Evolutionary conservation across 176 grass and related monocot species (phyloP), one percentile per base, ranked within the genome.

Genomic region (Juncus inflexus): DNA sequence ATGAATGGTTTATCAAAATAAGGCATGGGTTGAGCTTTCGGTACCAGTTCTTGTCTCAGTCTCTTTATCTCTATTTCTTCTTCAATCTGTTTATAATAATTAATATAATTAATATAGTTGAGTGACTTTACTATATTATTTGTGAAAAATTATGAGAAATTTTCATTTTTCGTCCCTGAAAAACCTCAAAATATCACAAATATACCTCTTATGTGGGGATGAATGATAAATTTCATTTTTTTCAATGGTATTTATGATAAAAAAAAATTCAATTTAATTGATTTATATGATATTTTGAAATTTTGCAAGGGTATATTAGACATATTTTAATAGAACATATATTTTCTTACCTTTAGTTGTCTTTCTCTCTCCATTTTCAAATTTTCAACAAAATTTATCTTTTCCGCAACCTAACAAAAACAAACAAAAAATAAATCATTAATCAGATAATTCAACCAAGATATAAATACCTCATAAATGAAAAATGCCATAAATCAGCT

Each of bases 1-100:
- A 89, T 5, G 13, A 97, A 91, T 13, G 87, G 92, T 11, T 10
- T 86, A 58, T 84, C 79, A 15, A 97, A 97, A 10, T 83, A 82
- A 3, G 92, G 92, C 92, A 97, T 86, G 0, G 77, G 87, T 14
- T 86, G 85, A 5, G 92, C 92, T 77, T 61, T 91, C 14, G 75
- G 71, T 64, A 89, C 92, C 60, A 72, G 79, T 58, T 89, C 67
- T 73, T 76, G 91, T 78, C 84, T 86, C 16, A 89, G 71, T 39
- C 61, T 66, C 28, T 78, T 85, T 54, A 97, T 81, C 76, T 91
- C 92, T 35, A 86, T 60, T 79, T 91, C 86, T 73, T 85, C 86
- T 50, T 84, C 78, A 51, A 84, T 65, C 86, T 89, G 52, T 63
- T 14, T 47, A 47, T 7, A 7, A 12, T 7, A 52, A 7, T 52